Evolutionary conservation across 163 green algal species (phyloP).

Genomic region (Chlamydomonas reinhardtii): DNA sequence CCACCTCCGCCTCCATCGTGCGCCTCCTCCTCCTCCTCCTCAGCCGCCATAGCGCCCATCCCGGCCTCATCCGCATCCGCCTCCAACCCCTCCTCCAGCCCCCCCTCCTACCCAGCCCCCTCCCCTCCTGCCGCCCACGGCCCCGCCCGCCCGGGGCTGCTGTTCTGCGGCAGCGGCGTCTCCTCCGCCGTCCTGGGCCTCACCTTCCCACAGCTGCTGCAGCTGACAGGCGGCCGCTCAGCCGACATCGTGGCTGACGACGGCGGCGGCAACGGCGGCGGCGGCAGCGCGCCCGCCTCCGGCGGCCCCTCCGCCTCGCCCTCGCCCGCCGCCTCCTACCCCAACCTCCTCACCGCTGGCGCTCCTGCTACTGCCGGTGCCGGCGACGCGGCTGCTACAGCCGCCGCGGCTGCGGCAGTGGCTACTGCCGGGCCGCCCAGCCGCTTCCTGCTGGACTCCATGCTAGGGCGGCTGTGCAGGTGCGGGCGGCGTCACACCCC

Average conservation of each 20-base stretch:
- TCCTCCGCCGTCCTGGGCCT: slow-evolving; percentile 11
- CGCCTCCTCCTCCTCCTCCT: too few relatives aligned
- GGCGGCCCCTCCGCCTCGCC: not conserved
- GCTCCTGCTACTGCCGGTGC: not conserved
- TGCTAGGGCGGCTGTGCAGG: slow-evolving; percentile 62
- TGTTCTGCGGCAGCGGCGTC: slow-evolving; percentile 38
- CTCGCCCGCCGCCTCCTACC: not conserved
- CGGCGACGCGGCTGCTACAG: not conserved
- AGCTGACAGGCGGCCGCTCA: not conserved
- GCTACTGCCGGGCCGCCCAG: not conserved
- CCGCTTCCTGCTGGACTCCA: slow-evolving; percentile 70
- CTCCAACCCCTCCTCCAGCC: too few relatives aligned
- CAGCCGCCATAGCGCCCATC: too few relatives aligned
- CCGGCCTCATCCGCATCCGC: too few relatives aligned
- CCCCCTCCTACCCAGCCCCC: too few relatives aligned
- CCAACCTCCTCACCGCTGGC: not conserved
- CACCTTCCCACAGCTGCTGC: slow-evolving; percentile 28
- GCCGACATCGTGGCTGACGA: slow-evolving; percentile 32
- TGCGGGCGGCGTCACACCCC: too few relatives aligned
- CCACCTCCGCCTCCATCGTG: too few relatives aligned
- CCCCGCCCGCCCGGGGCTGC: too few relatives aligned
- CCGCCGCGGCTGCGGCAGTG: too few relatives aligned
- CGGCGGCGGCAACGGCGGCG: not conserved
- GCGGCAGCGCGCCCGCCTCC: not conserved
- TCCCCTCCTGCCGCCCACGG: too few relatives aligned